phyloP scores from a whole-genome alignment of 805 yeast species.

The Candida pini region DNA sequence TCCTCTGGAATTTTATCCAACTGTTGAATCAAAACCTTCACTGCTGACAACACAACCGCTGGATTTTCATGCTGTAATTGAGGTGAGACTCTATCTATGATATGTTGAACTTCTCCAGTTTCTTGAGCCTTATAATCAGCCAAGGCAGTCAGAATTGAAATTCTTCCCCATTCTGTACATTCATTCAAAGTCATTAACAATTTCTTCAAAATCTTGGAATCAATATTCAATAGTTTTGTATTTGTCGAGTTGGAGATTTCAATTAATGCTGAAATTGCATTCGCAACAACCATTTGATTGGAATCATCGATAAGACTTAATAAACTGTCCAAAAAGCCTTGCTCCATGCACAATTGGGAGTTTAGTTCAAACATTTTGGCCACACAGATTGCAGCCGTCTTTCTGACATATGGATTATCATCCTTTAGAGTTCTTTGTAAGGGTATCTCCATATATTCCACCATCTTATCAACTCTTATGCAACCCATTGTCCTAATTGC shows the following conservation, averaged over 20 bases:
- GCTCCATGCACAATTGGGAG: slow-evolving; percentile 74
- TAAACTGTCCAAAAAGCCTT: slow-evolving; percentile 73
- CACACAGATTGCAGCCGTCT: slow-evolving; percentile 96
- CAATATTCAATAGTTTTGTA: slow-evolving; percentile 31
- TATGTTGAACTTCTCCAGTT: slow-evolving; percentile 68
- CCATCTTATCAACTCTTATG: slow-evolving; percentile 90
- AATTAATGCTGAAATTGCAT: slow-evolving; percentile 78
- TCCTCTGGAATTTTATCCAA: slow-evolving; percentile 38
- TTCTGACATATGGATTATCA: slow-evolving; percentile 95
- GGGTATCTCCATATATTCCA: slow-evolving; percentile 91
- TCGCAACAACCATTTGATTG: slow-evolving; percentile 97
- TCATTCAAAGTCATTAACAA: slow-evolving; percentile 84
- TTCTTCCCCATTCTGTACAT: slow-evolving; percentile 99
- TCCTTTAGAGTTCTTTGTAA: slow-evolving; percentile 77
- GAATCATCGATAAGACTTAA: slow-evolving; percentile 70
- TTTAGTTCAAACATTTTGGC: slow-evolving; percentile 89
- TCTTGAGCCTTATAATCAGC: slow-evolving; percentile 59
- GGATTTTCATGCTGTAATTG: slow-evolving; percentile 97
- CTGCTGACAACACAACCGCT: slow-evolving; percentile 81
- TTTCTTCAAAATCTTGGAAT: slow-evolving; percentile 44
- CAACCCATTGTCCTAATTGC: slow-evolving; percentile 99
- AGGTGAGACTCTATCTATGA: slow-evolving; percentile 85
- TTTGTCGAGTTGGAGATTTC: slow-evolving; percentile 50
- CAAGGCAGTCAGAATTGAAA: slow-evolving; percentile 77
- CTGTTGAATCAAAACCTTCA: slow-evolving; percentile 75